Evolutionary conservation across 345 rosid genomes (phyloP).

Genomic region (Tarenaya hassleriana): DNA sequence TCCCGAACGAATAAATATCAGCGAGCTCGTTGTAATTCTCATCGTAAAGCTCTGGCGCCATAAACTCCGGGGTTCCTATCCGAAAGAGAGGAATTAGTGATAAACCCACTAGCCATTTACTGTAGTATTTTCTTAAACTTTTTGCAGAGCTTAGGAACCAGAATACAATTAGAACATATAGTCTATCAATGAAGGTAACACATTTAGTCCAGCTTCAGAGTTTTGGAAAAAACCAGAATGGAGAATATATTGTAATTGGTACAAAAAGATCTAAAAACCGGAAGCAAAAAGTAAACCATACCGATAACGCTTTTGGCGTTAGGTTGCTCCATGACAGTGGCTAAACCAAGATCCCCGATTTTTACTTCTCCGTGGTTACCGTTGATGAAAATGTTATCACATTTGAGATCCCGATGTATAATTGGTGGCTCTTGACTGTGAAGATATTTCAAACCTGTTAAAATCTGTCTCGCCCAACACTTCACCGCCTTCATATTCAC

Average conservation of each 20-base stretch:
- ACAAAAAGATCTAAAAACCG: not conserved
- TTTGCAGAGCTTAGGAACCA: too few relatives aligned
- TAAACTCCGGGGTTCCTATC: constrained; percentile 62
- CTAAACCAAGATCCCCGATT: constrained; percentile 81
- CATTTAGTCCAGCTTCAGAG: too few relatives aligned
- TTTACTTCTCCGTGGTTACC: constrained; percentile 80
- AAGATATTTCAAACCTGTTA: constrained; percentile 53
- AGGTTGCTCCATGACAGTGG: constrained; percentile 64
- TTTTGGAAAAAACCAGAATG: too few relatives aligned
- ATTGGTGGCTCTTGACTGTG: constrained; percentile 62
- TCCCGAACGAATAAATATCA: constrained; percentile 62
- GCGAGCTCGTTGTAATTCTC: constrained; percentile 56
- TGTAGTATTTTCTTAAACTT: too few relatives aligned
- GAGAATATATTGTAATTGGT: not conserved
- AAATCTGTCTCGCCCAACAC: constrained; percentile 71
- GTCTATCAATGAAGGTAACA: too few relatives aligned
- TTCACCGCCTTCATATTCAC: constrained; percentile 63
- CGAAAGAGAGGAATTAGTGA: too few relatives aligned
- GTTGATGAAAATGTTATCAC: constrained; percentile 72
- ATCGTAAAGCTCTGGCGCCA: constrained; percentile 68
- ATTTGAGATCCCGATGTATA: constrained; percentile 73
- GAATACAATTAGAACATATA: too few relatives aligned
- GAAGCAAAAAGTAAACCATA: constrained; percentile 17
- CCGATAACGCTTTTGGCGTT: constrained; percentile 73
- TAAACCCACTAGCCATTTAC: too few relatives aligned